These are phyloP conservation scores for Neurospora cerealis DNA, from an alignment of 495 filamentous ascomycete species.

Conservation along the genomic window DNA sequence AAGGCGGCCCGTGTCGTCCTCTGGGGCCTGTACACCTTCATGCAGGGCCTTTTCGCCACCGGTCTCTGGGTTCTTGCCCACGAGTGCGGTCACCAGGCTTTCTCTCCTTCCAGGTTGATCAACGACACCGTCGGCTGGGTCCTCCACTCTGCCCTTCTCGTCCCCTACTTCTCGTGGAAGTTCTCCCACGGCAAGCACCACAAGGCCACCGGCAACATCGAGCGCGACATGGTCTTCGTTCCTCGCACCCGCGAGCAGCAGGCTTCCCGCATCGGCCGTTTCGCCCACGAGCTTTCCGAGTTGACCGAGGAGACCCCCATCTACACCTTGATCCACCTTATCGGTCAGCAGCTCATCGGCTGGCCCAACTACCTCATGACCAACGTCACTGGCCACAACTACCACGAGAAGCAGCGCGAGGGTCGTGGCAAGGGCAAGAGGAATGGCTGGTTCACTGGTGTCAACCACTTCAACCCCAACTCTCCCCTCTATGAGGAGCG, in stretches of 20 bases:
- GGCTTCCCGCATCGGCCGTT: slow-evolving; percentile 55
- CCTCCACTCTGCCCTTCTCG: slow-evolving; percentile 70
- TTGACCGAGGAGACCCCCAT: slow-evolving; percentile 92
- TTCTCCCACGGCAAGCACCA: slow-evolving; percentile 90
- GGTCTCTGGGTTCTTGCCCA: slow-evolving; percentile 80
- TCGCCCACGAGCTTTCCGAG: slow-evolving; percentile 73
- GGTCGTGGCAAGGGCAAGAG: slow-evolving; percentile 81
- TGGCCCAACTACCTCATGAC: slow-evolving; percentile 79
- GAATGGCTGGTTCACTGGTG: slow-evolving; percentile 69
- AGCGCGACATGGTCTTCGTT: slow-evolving; percentile 96
- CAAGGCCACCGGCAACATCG: slow-evolving; percentile 91
- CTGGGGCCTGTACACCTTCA: slow-evolving; percentile 62
- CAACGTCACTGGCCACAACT: slow-evolving; percentile 93
- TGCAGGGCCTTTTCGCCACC: slow-evolving; percentile 69
- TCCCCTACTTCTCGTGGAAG: slow-evolving; percentile 91
- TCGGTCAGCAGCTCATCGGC: slow-evolving; percentile 79
- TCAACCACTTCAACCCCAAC: slow-evolving; percentile 87
- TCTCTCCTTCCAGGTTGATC: slow-evolving; percentile 67
- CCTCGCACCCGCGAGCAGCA: slow-evolving; percentile 74
- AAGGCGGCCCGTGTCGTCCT: slow-evolving; percentile 43
- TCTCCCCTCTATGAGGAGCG: slow-evolving; percentile 88
- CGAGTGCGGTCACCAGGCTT: slow-evolving; percentile 82
- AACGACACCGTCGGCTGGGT: slow-evolving; percentile 84
- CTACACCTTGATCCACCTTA: slow-evolving; percentile 56
- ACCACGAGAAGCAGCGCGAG: slow-evolving; percentile 72